Conservation (phyloP, 164 flowering plant species). For the Dillenia turbinata region DNA sequence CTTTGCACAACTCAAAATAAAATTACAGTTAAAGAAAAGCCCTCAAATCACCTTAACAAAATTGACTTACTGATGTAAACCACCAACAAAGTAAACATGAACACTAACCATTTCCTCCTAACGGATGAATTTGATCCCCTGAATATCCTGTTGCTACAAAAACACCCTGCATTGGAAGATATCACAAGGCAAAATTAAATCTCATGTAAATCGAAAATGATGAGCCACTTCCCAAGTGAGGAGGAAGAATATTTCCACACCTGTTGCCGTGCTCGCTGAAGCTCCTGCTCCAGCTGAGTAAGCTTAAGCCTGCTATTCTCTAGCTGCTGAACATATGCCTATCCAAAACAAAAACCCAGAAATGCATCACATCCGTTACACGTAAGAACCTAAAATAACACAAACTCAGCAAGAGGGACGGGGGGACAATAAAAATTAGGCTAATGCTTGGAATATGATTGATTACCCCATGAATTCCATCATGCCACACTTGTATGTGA, state of each 20-base stretch:
- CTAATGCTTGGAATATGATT: too few relatives aligned
- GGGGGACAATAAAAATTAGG: too few relatives aligned
- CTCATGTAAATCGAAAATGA: not conserved
- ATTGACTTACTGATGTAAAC: too few relatives aligned
- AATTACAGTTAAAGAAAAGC: too few relatives aligned
- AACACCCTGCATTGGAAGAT: conserved; percentile 49
- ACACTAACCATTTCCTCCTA: conserved; percentile 52
- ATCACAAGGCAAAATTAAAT: not conserved
- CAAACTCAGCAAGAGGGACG: too few relatives aligned
- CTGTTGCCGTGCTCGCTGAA: conserved; percentile 78
- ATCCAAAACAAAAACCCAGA: conserved; percentile 25
- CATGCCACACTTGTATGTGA: too few relatives aligned
- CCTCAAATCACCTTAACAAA: too few relatives aligned
- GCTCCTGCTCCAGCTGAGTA: conserved; percentile 75
- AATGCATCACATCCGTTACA: not conserved
- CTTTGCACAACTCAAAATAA: too few relatives aligned
- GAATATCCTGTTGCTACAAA: conserved; percentile 42
- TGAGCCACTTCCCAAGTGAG: not conserved
- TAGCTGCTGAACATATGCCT: conserved; percentile 95
- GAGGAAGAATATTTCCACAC: conserved; percentile 17
- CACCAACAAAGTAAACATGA: too few relatives aligned
- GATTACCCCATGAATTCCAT: too few relatives aligned
- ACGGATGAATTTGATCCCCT: conserved; percentile 41
- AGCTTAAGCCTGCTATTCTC: conserved; percentile 73
- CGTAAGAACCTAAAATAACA: too few relatives aligned